Base-by-base conservation (phyloP, 352 stramenopile genomes). In the Pythium phragmitis region DNA sequence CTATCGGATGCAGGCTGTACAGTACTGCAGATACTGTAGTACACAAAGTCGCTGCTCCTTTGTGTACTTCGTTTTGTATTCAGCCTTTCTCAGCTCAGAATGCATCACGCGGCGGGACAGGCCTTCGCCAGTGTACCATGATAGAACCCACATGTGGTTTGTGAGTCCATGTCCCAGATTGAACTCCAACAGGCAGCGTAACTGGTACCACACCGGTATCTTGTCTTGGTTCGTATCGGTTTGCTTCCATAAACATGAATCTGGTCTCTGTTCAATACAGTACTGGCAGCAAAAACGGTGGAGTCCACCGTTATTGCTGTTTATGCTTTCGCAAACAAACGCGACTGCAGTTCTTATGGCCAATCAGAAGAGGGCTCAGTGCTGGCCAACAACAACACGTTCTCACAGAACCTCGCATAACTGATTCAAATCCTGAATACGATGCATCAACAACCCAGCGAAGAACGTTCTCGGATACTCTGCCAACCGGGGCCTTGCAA, bases 391-490 rank as follows among this genome's bases (percentile, higher is more conserved):
- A 30, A 30, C 26, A 3, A 5, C 26, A 23, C 23, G 49, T 21
- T 46, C 47, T 60, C 51, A 11, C 60, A 57, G 26, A 67, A 45
- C 60, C 60, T 67, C 14, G 3, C 28, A 51, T 42, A 34, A 13
- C 19, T 34, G 11, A 67, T 67, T 56, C 7, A 16, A 17, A 28
- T 26, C 19, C 30, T 56, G 51, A 67, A 67, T 26, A 43, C 33
- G 60, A 67, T 67, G 45, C 41, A 41, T 61, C 50, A 50, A 60
- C 60, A 51, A 51, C 23, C n/a, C 16, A 4, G 9, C 12, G 2
- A 3, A 23, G 60, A 67, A 67, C 19, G 11, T 67, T 67, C 60
- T 67, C 19, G 50, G 60, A 57, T 6, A 8, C 19, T 46, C 16
- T 39, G 4, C 6, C 0, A 16, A 23, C 56, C 30, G 57, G 28